Conservation (phyloP, 2,329 filamentous ascomycete genomes). For the Fonsecaea nubica region DNA sequence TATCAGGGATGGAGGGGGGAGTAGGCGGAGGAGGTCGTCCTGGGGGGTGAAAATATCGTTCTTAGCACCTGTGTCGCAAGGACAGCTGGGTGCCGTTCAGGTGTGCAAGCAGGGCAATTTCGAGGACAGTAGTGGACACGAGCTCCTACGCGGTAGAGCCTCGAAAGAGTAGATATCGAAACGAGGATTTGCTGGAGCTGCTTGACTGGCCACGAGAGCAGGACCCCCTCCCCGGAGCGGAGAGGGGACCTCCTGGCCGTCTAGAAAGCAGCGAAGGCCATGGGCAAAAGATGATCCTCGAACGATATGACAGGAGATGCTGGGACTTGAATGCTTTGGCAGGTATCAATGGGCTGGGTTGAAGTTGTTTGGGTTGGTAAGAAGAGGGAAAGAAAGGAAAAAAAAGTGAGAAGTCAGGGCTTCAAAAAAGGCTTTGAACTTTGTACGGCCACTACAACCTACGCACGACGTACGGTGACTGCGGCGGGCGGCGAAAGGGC, state of each 20-base stretch:
- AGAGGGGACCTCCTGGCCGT: constrained; percentile 69
- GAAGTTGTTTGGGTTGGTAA: constrained; percentile 37
- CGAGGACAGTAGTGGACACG: constrained; percentile 55
- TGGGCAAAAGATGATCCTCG: constrained; percentile 69
- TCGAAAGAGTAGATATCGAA: constrained; percentile 61
- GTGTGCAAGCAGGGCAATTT: constrained; percentile 63
- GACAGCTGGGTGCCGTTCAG: constrained; percentile 43
- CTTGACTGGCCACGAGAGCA: constrained; percentile 33
- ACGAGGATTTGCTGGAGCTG: constrained; percentile 36
- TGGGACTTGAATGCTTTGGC: constrained; percentile 18
- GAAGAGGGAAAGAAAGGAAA: constrained; percentile 34
- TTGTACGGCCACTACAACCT: neutral
- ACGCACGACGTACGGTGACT: too few species aligned
- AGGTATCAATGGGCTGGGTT: constrained; percentile 24
- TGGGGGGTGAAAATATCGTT: constrained; percentile 27
- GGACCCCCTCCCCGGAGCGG: constrained; percentile 13
- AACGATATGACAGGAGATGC: constrained; percentile 65
- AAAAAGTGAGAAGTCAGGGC: constrained; percentile 20
- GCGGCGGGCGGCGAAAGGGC: constrained; percentile 2
- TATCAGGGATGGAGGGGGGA: constrained; percentile 23
- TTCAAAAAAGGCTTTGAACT: constrained; percentile 17
- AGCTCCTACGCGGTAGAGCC: constrained; percentile 42
- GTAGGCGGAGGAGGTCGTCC: constrained; percentile 27
- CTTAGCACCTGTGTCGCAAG: constrained; percentile 38
- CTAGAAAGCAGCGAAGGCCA: constrained; percentile 90